Conservation (phyloP, 495 filamentous ascomycete species). For the Penicillium paxilli region DNA sequence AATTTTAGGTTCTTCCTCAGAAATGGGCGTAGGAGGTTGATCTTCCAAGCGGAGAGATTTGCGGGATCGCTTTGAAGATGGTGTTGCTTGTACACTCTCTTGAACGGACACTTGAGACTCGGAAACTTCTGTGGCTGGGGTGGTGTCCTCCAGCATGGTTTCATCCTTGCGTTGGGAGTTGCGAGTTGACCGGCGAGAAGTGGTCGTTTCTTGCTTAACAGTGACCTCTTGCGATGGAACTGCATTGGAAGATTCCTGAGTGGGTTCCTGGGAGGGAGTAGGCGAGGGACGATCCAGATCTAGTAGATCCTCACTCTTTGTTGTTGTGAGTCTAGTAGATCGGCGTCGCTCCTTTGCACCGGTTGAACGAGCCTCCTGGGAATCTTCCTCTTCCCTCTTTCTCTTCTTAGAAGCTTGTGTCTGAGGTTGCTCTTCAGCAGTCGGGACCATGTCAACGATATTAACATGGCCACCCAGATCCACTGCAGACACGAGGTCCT, state of each 20-base stretch:
- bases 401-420: conserved; percentile 31
- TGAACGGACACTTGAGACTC: conserved; percentile 1
- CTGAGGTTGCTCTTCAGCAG: neutral
- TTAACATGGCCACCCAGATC: conserved; percentile 18
- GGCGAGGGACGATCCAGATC: conserved; percentile 16
- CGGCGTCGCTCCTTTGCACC: conserved; percentile 28
- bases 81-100: conserved; percentile 1
- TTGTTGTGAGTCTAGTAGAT: conserved; percentile 30
- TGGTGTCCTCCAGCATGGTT: neutral
- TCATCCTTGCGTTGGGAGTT: conserved; percentile 21
- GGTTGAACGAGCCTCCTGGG: conserved; percentile 2
- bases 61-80: conserved; percentile 18
- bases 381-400: conserved; percentile 32
- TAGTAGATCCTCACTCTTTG: conserved; percentile 4
- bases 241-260: conserved; percentile 10
- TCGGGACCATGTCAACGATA: neutral
- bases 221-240: conserved; percentile 10
- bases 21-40: conserved; percentile 9
- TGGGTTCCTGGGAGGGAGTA: neutral
- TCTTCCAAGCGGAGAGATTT: conserved; percentile 30
- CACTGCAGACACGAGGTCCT: conserved; percentile 41
- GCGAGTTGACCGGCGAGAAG: conserved; percentile 24
- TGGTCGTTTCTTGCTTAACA: conserved; percentile 14
- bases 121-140: conserved; percentile 1
- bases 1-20: conserved; percentile 12